Evolutionary conservation across 2,329 filamentous ascomycete species (phyloP).

Genomic region (Colletotrichum siamense): DNA sequence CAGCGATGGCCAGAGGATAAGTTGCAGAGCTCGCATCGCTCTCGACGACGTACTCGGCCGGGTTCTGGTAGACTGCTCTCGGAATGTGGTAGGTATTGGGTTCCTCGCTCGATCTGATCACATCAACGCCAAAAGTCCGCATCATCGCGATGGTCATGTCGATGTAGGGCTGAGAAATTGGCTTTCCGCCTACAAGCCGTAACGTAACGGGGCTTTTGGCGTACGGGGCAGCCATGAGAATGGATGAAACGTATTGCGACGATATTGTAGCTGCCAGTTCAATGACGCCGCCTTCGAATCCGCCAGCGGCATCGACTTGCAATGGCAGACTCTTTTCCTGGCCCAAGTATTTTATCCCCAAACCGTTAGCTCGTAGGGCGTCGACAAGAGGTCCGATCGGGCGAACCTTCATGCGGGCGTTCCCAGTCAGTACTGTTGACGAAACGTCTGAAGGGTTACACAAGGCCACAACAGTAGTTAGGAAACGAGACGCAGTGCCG

Average conservation of each 20-base stretch:
- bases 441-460: slow-evolving; percentile 70
- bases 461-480: slow-evolving; percentile 89
- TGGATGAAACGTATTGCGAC: slow-evolving; percentile 97
- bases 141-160: slow-evolving; percentile 99
- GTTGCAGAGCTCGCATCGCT: slow-evolving; percentile 98
- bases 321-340: slow-evolving; percentile 84
- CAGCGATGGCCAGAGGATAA: slow-evolving; percentile 91
- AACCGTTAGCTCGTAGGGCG: slow-evolving; percentile 84
- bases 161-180: slow-evolving; percentile 96
- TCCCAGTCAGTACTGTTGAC: slow-evolving; percentile 87
- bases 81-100: slow-evolving; percentile 95
- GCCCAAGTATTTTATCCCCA: slow-evolving; percentile 86
- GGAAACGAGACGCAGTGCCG: slow-evolving; percentile 92
- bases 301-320: slow-evolving; percentile 80
- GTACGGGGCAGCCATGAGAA: slow-evolving; percentile 96
- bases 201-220: slow-evolving; percentile 93
- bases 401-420: slow-evolving; percentile 93
- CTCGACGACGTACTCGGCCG: slow-evolving; percentile 86
- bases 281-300: slow-evolving; percentile 85
- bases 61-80: slow-evolving; percentile 82
- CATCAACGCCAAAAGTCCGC: slow-evolving; percentile 85
- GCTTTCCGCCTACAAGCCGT: slow-evolving; percentile 91
- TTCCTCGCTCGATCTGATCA: slow-evolving; percentile 77
- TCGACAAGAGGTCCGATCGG: slow-evolving; percentile 94
- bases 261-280: slow-evolving; percentile 94